A percentile compares a stretch with the other conserved stretches of the same genome.
Evolutionary conservation across 768 basidiomycete genomes (phyloP).

Genomic region (Tylopilus intermedius): DNA sequence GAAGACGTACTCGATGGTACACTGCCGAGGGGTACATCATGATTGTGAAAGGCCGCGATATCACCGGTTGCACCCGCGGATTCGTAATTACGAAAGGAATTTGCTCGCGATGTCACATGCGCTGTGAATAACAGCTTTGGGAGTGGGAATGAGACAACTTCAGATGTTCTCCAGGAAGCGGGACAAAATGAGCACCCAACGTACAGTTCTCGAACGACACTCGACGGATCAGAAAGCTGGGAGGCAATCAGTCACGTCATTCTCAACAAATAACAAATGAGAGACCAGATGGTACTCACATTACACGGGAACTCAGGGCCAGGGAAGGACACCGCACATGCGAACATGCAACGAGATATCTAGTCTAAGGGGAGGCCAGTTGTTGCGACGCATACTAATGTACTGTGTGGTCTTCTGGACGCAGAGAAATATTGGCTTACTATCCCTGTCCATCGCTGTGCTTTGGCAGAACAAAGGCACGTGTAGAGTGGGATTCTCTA

Average conservation of each 20-base stretch:
- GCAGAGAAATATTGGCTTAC: neutral
- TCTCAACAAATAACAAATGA: neutral
- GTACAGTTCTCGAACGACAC: neutral
- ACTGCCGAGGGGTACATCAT: neutral
- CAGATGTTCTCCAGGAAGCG: neutral
- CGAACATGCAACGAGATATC: no score
- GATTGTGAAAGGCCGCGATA: neutral
- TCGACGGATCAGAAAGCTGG: neutral
- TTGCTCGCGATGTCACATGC: neutral
- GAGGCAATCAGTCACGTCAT: neutral
- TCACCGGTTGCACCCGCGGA: constrained; percentile 9
- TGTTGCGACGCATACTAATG: no score
- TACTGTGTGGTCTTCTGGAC: constrained; percentile 1
- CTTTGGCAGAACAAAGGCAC: constrained; percentile 7
- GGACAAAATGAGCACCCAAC: neutral
- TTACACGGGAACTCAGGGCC: neutral
- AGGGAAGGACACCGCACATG: neutral
- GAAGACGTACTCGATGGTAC: neutral
- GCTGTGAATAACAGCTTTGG: neutral
- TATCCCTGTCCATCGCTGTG: constrained; percentile 1
- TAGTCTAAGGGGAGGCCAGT: no score
- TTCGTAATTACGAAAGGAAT: neutral
- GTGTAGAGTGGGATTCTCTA: constrained; percentile 18
- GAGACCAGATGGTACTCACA: neutral
- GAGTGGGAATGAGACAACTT: neutral